Evolutionary conservation across 75 land plant genomes (phyloP).

Genomic region (Sequoia sempervirens): DNA sequence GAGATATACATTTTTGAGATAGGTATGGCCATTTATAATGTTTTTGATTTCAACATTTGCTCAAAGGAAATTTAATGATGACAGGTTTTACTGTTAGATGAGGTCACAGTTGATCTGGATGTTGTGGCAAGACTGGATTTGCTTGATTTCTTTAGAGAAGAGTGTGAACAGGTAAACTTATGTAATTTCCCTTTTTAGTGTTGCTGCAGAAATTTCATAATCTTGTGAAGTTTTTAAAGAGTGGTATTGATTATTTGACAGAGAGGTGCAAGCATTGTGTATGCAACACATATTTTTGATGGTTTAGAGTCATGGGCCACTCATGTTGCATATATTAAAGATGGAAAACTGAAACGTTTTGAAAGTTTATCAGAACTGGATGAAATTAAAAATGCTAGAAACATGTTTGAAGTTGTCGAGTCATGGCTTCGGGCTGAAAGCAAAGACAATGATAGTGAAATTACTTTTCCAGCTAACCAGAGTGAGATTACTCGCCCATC

Average conservation of each 20-base stretch:
- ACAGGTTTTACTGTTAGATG: conserved; percentile 91
- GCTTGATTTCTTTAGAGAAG: conserved; percentile 78
- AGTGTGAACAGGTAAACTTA: conserved; percentile 66
- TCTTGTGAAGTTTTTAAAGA: not conserved
- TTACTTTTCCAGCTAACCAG: conserved; percentile 10
- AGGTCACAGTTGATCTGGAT: conserved; percentile 94
- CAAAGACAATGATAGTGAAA: conserved; percentile 40
- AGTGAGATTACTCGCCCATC: conserved; percentile 32
- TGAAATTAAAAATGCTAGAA: conserved; percentile 48
- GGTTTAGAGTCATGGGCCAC: conserved; percentile 97
- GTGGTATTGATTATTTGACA: conserved; percentile 14
- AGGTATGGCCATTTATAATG: not conserved
- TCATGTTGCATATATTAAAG: conserved; percentile 84
- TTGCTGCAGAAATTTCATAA: not conserved
- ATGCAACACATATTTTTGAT: conserved; percentile 98
- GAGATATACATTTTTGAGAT: not conserved
- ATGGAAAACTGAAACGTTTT: conserved; percentile 59
- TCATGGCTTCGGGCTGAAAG: conserved; percentile 85
- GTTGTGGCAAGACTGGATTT: conserved; percentile 93
- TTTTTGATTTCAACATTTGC: not conserved
- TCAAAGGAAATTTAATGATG: not conserved
- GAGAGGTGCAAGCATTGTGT: conserved; percentile 94
- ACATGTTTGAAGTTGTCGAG: conserved; percentile 83
- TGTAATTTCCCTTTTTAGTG: not conserved
- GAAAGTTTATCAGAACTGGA: conserved; percentile 48